These are phyloP conservation scores for Globisporangium paroecandrum DNA, from an alignment of 352 stramenopile genomes.

Conservation along the genomic window DNA sequence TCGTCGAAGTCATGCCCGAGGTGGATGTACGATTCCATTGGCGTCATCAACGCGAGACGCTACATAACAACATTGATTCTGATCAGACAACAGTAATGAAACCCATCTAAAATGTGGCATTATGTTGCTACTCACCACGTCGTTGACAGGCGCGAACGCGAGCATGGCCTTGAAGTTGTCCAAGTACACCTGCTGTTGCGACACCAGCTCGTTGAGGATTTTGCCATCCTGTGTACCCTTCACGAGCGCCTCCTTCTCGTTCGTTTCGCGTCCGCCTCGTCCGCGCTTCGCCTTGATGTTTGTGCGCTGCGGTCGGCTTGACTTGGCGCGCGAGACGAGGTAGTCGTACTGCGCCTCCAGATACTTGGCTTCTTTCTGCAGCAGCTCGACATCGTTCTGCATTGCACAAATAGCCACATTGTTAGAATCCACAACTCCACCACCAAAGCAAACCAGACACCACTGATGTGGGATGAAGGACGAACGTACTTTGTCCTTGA, in stretches of 20 bases:
- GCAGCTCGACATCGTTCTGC: slow-evolving; percentile 52
- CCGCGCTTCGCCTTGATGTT: slow-evolving; percentile 53
- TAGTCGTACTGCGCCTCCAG: slow-evolving; percentile 65
- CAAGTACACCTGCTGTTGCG: slow-evolving; percentile 65
- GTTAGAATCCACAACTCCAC: no score
- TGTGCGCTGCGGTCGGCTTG: slow-evolving; percentile 30
- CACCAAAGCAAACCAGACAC: no score
- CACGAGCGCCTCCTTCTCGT: slow-evolving; percentile 36
- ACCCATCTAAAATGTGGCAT: background rate
- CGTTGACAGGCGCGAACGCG: slow-evolving; percentile 67
- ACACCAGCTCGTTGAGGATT: slow-evolving; percentile 52
- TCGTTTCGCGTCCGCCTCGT: slow-evolving; percentile 16
- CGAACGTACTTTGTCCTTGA: slow-evolving; percentile 28
- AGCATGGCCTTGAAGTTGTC: slow-evolving; percentile 82
- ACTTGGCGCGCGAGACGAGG: slow-evolving; percentile 50
- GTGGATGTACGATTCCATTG: slow-evolving; percentile 75
- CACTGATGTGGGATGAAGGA: no score
- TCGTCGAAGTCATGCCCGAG: slow-evolving; percentile 60
- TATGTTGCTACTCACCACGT: slow-evolving; percentile 33
- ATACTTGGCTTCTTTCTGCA: slow-evolving; percentile 72
- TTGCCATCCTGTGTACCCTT: slow-evolving; percentile 50
- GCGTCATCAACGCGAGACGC: slow-evolving; percentile 76
- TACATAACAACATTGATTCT: slow-evolving; percentile 11
- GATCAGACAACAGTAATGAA: no score
- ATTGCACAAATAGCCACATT: slow-evolving; percentile 1